These are phyloP conservation scores for Chrysopogon serrulatus DNA, from an alignment of 176 grass and related monocot genomes.

Conservation along the genomic window DNA sequence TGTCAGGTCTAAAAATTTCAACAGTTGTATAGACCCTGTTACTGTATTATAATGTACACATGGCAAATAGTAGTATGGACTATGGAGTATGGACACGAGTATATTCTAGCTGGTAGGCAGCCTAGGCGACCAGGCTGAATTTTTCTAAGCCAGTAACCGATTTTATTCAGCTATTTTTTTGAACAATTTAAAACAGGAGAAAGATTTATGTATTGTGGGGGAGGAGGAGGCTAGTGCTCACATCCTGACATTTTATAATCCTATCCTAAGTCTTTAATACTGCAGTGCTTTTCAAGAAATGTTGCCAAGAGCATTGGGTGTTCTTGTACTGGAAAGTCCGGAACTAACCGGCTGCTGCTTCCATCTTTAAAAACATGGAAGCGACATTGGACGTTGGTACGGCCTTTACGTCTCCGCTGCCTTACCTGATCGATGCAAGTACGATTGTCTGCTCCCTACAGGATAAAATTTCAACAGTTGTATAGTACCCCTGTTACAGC, in stretches of 20 bases:
- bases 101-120: background rate
- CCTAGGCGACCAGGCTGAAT: background rate
- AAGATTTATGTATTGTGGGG: background rate
- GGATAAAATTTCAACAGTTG: background rate
- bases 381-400: background rate
- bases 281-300: background rate
- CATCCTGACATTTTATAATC: background rate
- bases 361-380: conserved; percentile 1
- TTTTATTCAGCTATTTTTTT: background rate
- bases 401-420: background rate
- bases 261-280: background rate
- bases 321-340: background rate
- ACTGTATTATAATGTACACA: background rate
- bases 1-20: background rate
- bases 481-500: background rate
- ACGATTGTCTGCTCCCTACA: background rate
- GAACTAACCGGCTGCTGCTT: background rate
- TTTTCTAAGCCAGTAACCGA: background rate
- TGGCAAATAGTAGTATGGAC: too few relatives aligned
- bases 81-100: background rate
- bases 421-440: background rate
- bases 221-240: too few relatives aligned
- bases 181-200: background rate
- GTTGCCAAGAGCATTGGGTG: background rate
- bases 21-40: background rate